Percentiles rank a stretch among this genome's conserved stretches.
phyloP scores from a whole-genome alignment of 164 flowering plant species.

The Vitis rotundifolia region DNA sequence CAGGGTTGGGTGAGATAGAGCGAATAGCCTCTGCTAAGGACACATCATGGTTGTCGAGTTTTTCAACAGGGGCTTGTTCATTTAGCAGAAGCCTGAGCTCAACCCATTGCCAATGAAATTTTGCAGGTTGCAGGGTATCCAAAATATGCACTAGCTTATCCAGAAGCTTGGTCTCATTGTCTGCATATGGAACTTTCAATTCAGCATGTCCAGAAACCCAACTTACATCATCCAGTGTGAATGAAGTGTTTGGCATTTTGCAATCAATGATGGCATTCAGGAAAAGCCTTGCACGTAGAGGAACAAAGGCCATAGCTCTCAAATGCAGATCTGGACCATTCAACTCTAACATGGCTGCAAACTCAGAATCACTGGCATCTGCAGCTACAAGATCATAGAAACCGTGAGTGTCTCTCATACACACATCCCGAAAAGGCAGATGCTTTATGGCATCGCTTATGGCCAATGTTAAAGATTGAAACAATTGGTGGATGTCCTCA shows the following conservation, averaged over 20 bases:
- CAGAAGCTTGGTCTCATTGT: constrained; percentile 61
- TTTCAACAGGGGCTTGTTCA: constrained; percentile 85
- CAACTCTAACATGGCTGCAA: constrained; percentile 72
- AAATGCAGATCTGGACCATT: constrained; percentile 56
- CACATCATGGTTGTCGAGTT: constrained; percentile 52
- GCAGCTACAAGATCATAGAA: constrained; percentile 73
- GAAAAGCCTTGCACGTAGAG: constrained; percentile 94
- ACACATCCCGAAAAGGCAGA: constrained; percentile 84
- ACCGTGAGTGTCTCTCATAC: constrained; percentile 67
- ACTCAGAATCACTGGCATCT: constrained; percentile 82
- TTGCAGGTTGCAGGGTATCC: constrained; percentile 90
- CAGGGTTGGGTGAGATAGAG: constrained; percentile 60
- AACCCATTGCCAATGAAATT: constrained; percentile 99
- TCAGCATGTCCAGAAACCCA: constrained; percentile 54
- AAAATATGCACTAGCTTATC: constrained; percentile 83
- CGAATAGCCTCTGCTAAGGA: constrained; percentile 75
- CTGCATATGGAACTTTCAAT: constrained; percentile 38
- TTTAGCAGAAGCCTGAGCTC: constrained; percentile 91
- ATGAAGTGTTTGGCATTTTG: constrained; percentile 50
- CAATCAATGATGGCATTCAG: constrained; percentile 81
- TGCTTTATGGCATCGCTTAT: constrained; percentile 77
- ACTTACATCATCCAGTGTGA: constrained; percentile 48
- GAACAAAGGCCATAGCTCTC: constrained; percentile 68
- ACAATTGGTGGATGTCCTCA: constrained; percentile 67
- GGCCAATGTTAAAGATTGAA: constrained; percentile 56